A percentile compares a stretch with the other conserved stretches of the same genome.
These are phyloP conservation scores for Ogataea hybrid DNA, from an alignment of 1,139 yeast species.

Conservation along the genomic window DNA sequence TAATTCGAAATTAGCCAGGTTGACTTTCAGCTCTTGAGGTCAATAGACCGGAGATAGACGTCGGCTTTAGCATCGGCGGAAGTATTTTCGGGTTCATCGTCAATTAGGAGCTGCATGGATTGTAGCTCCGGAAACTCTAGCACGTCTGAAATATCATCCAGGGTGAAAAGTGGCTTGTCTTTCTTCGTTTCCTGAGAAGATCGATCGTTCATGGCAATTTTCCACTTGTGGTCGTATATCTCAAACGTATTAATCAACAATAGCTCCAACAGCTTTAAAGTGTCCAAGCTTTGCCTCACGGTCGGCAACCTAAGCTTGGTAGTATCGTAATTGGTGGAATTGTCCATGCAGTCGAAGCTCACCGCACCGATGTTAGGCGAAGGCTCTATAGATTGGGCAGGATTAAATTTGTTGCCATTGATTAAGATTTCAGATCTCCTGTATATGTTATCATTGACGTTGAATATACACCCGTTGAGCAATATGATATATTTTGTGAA, in stretches of 20 bases:
- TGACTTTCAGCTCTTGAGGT: constrained; percentile 14
- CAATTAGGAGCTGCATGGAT: constrained; percentile 8
- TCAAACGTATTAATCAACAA: constrained; percentile 42
- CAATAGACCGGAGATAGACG: constrained; percentile 13
- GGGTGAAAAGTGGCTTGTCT: constrained; percentile 31
- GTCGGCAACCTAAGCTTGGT: constrained; percentile 28
- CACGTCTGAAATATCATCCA: constrained; percentile 33
- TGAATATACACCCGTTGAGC: constrained; percentile 44
- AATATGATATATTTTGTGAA: constrained; percentile 33
- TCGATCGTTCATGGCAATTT: constrained; percentile 42
- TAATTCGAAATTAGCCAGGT: constrained; percentile 14
- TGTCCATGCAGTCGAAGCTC: constrained; percentile 35
- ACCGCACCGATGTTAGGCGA: constrained; percentile 28
- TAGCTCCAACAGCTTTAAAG: constrained; percentile 38
- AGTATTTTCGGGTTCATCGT: background rate
- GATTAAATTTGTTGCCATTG: constrained; percentile 41
- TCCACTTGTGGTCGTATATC: constrained; percentile 48
- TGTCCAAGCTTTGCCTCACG: constrained; percentile 34
- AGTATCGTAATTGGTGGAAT: constrained; percentile 33
- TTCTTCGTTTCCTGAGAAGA: constrained; percentile 27
- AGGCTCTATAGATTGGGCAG: constrained; percentile 36
- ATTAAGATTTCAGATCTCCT: constrained; percentile 43
- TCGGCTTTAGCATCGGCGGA: constrained; percentile 18
- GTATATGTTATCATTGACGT: constrained; percentile 48
- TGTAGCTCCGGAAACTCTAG: constrained; percentile 35